These are phyloP conservation scores for Coemansia reversa DNA, from an alignment of 192 early-diverging fungal genomes.

Conservation along the genomic window DNA sequence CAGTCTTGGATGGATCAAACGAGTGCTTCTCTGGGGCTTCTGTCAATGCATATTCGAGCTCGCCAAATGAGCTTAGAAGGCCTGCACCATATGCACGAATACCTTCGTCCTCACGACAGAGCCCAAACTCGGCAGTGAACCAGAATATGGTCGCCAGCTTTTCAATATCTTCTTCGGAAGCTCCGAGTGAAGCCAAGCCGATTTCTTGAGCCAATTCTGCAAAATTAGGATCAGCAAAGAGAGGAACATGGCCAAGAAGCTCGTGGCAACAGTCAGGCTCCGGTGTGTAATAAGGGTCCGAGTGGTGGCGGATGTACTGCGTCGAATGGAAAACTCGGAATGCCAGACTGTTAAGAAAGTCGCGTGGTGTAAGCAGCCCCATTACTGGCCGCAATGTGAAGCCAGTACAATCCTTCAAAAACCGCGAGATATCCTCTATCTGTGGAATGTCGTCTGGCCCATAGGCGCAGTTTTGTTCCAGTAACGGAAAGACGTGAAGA, in stretches of 20 bases:
- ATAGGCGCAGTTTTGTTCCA: slow-evolving; percentile 91
- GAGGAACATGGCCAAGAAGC: slow-evolving; percentile 83
- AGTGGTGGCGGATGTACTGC: slow-evolving; percentile 96
- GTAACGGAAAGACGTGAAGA: slow-evolving; percentile 82
- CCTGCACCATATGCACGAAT: slow-evolving; percentile 91
- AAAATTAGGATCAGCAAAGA: slow-evolving; percentile 85
- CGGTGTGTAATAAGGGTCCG: slow-evolving; percentile 88
- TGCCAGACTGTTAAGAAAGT: slow-evolving; percentile 94
- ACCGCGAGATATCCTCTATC: slow-evolving; percentile 81
- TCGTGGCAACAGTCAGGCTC: slow-evolving; percentile 97
- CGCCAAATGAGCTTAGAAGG: slow-evolving; percentile 90
- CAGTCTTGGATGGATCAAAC: slow-evolving; percentile 82
- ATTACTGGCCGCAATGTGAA: slow-evolving; percentile 93
- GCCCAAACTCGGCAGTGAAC: slow-evolving; percentile 95
- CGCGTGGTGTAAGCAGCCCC: slow-evolving; percentile 87
- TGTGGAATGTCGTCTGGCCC: slow-evolving; percentile 84
- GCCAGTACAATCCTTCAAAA: slow-evolving; percentile 90
- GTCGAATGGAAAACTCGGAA: slow-evolving; percentile 98
- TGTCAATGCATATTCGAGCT: slow-evolving; percentile 85
- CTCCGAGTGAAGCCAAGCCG: slow-evolving; percentile 89
- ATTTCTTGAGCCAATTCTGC: slow-evolving; percentile 94
- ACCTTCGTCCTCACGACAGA: slow-evolving; percentile 68
- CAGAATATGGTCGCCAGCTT: slow-evolving; percentile 88
- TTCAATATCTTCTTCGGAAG: slow-evolving; percentile 87
- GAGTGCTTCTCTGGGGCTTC: slow-evolving; percentile 74